Base-by-base conservation (phyloP, 2,329 filamentous ascomycete species). In the Colletotrichum sidae region DNA sequence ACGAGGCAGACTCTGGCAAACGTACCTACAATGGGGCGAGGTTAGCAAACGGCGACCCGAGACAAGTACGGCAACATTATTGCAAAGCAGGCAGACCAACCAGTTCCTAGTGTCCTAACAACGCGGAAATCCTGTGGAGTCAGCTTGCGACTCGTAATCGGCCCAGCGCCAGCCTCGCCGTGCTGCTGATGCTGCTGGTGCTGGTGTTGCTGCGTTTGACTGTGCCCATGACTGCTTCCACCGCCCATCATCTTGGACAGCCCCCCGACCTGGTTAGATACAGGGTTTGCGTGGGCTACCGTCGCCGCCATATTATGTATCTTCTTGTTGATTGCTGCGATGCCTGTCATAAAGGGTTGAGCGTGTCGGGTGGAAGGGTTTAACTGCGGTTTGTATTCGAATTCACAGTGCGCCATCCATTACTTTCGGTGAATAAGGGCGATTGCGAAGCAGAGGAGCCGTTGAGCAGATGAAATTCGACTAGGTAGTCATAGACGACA, bases 1-100 rank as follows among this genome's bases (percentile, higher is more conserved):
- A 92, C 91, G 67, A 95, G 87, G 82, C 91, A 94, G 50, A 96
- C 92, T 69, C 92, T 86, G 69, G 92, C 92, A 81, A 96, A 96
- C 11, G 91, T 94, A 69, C 91, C 90, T 90, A 74, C 71, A 49
- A 59, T 13, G 60, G 44, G 47, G 63, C 25, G 50, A 49, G 11
- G 37, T 67, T 46, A 68, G 53, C 53, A 69, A 58, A 53, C 47
- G 35, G 59, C 42, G 45, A 49, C 42, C 56, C 54, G 60, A 41
- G 51, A 46, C 44, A 44, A 54, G 44, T 25, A 44, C 38, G 34
- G 54, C 47, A 59, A n/a, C 55, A 54, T 60, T 47, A 41, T 34
- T 47, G 49, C 62, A 50, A 8, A 41, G 49, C 5, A 50, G 15
- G 17, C 42, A 53, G 53, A 76, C 80, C 70, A 80, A 90, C 90